Evolutionary conservation across 2,329 filamentous ascomycete genomes (phyloP).

Genomic region (Colletotrichum graminicola): DNA sequence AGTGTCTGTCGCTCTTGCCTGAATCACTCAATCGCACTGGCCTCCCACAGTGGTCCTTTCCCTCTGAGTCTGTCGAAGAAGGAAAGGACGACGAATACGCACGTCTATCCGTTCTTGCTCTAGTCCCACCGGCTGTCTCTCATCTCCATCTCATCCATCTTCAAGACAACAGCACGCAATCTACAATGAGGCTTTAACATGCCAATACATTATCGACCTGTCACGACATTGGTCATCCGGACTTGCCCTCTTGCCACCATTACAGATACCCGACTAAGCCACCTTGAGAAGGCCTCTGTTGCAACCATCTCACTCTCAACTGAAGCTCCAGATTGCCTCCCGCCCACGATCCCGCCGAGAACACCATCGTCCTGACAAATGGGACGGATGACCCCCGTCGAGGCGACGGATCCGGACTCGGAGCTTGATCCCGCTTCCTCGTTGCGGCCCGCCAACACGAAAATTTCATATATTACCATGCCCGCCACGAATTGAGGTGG

Average conservation of each 20-base stretch:
- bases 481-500: constrained; percentile 7
- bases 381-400: constrained; percentile 12
- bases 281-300: neutral
- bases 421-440: constrained; percentile 27
- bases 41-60: too few species aligned
- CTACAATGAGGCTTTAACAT: neutral
- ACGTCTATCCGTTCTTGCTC: neutral
- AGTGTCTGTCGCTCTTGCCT: neutral
- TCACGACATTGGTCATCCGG: neutral
- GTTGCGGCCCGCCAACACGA: constrained; percentile 29
- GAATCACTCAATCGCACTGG: neutral
- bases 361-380: neutral
- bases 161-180: neutral
- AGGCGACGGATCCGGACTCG: constrained; percentile 19
- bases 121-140: too few species aligned
- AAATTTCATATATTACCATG: constrained; percentile 11
- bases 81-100: neutral
- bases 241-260: neutral
- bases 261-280: constrained; percentile 3
- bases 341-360: neutral
- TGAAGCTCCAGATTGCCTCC: neutral
- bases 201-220: neutral
- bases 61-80: too few species aligned
- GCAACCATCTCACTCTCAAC: neutral
- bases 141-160: neutral